Base-by-base conservation (phyloP, 805 yeast genomes). In the Wickerhamiella occidentalis region DNA sequence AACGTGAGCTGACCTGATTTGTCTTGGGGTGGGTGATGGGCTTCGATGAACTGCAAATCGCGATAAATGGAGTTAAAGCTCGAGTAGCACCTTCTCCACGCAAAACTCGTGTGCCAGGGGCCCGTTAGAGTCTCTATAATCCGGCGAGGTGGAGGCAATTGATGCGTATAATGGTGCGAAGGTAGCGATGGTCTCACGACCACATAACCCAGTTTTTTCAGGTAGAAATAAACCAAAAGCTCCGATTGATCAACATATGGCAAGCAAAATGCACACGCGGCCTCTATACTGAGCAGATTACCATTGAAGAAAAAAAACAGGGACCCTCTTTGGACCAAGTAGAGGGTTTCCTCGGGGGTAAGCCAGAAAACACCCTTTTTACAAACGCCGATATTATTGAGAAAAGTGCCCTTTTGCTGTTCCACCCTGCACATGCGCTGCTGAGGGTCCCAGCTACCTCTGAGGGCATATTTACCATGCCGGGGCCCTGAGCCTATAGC, bases 261-360 rank as follows among this genome's bases (percentile, higher is more conserved):
- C 23, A 56, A 68, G 12, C 77, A 70, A 15, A 73, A 61, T 0
- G 80, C 62, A 61, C 85, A 84, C 6, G 82, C 68, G 45, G 77
- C 80, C 54, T 83, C 81, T 23, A 87, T 63, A 45, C 80, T 73
- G 59, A 87, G 59, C 3, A 75, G 69, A 1, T 64, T 55, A 22
- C 64, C 68, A 5, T 64, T 56, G 17, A 51, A 35, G 48, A 55
- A 71, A 19, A 77, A 73, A 28, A 71, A 66, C 56, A 76, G 62
- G 2, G 80, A 71, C 1, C 96, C 96, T 59, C 97, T 69, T 61
- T 88, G 95, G 1, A 80, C 75, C 49, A 88, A 66, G 62, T 87
- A 88, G 1, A 86, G 67, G 6, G 80, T 73, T 57, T 88, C 97
- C 51, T 84, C 78, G 15, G 76, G 75, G 19, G 64, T 68, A 33